Base-by-base conservation (phyloP, 129 eudicot genomes). In the Artemisia argyi region DNA sequence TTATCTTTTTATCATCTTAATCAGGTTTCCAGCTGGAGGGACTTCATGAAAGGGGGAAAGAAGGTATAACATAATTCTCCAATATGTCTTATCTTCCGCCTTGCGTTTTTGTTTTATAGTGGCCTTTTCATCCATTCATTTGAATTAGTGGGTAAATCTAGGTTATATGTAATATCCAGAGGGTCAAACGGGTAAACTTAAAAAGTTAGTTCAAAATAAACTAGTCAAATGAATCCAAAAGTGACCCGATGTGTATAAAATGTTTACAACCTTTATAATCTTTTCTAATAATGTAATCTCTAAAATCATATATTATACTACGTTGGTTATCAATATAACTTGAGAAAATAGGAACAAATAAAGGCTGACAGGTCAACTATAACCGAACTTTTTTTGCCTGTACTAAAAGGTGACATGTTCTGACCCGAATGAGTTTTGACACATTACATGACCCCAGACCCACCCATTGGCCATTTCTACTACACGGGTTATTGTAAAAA, bases 11-110 rank as follows among this genome's bases (percentile, higher is more conserved):
- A n/a, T n/a, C 54, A 49, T 69, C 71, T 24, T 60, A 20, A 69
- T 50, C 91, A 95, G 99, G 97, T 95, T 77, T 90, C 99, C 59
- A 90, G 99, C 85, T 90, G 99, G 99, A 88, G 99, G 75, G 99
- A 95, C 79, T 95, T 95, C 35, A 88, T 86, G 96, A 95, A 95
- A 72, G 91, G 91, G 68, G 94, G 97, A 68, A 95, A 95, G 85
- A 95, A 95, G 96, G 97, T 94, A 77, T n/a, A 20, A 63, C 61
- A 72, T 60, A 1, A 54, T 46, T 19, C 14, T 51, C 53, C 55
- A 5, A 47, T 60, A 9, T 47, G 68, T n/a, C 59, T 44, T 75
- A 44, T 66, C 11, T 44, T 32, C 7, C 1, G 2, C 1, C 26
- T 57, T 15, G 44, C 10, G 22, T 47, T 39, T 39, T 39, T 39